A percentile compares a stretch with the other conserved stretches of the same genome.
Conservation (phyloP, 345 rosid species). For the Lepidium aucheri region DNA sequence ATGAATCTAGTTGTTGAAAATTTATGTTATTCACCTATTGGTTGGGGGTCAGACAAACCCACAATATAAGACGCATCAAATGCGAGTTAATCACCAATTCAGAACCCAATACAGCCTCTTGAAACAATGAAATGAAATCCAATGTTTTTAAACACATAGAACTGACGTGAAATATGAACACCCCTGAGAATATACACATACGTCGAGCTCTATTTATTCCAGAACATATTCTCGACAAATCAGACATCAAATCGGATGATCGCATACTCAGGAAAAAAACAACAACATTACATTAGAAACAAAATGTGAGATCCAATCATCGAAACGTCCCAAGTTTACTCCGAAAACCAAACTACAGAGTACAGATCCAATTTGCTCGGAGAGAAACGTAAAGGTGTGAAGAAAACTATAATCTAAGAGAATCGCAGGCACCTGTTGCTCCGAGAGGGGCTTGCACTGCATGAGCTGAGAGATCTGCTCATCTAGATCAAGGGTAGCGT, state of each 20-base stretch:
- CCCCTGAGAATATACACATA: not conserved
- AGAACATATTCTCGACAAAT: not conserved
- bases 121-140: not conserved
- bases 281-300: not conserved
- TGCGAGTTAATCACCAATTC: not conserved
- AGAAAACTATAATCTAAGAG: not conserved
- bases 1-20: not conserved
- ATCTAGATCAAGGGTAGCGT: constrained; percentile 56
- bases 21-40: not conserved
- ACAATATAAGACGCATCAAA: not conserved
- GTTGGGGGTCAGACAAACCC: not conserved
- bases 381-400: not conserved
- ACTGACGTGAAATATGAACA: not conserved
- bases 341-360: not conserved
- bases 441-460: constrained; percentile 92
- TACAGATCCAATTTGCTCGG: not conserved
- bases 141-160: not conserved
- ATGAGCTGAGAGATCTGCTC: constrained; percentile 85
- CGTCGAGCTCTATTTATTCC: not conserved
- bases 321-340: not conserved
- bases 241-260: not conserved
- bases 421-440: constrained; percentile 48
- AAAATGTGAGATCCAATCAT: constrained; percentile 17
- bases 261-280: not conserved
- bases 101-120: not conserved